A percentile compares a stretch with the other conserved stretches of the same genome.
Evolutionary conservation across 352 stramenopile species (phyloP).

Genomic region (Phytophthora quininea): DNA sequence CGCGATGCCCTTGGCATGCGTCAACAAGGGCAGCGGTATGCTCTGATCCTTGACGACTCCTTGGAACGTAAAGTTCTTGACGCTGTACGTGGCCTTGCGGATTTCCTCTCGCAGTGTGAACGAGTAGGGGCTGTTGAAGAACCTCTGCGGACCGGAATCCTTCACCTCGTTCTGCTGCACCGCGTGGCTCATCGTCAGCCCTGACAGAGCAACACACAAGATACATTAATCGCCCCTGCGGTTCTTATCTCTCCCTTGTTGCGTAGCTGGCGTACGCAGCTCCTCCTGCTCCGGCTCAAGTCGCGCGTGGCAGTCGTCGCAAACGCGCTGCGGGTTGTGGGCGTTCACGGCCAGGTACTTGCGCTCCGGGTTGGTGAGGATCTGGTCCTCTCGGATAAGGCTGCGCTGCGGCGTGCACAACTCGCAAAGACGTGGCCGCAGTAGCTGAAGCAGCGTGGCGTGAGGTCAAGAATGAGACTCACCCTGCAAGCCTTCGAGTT

Average conservation of each 20-base stretch:
- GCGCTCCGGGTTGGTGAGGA: conserved; percentile 70
- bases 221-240: not conserved
- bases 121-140: conserved; percentile 87
- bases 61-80: conserved; percentile 92
- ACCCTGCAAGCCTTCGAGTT: not conserved
- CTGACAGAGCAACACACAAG: conserved; percentile 23
- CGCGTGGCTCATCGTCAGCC: conserved; percentile 77
- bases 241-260: too few relatives aligned
- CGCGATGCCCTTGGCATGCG: conserved; percentile 89
- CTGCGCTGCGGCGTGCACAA: conserved; percentile 72
- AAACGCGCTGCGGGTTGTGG: conserved; percentile 87
- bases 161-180: conserved; percentile 78
- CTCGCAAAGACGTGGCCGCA: conserved; percentile 80
- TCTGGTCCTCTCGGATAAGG: conserved; percentile 77
- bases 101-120: conserved; percentile 93
- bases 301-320: conserved; percentile 69
- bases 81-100: conserved; percentile 92
- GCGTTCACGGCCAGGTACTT: conserved; percentile 82
- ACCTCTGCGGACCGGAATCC: conserved; percentile 66
- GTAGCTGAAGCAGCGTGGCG: conserved; percentile 35
- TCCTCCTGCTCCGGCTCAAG: conserved; percentile 67
- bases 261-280: conserved; percentile 50
- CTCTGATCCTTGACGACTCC: conserved; percentile 91
- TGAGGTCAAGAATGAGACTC: not conserved
- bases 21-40: conserved; percentile 89